These are phyloP conservation scores for Termitomyces sp. DNA, from an alignment of 768 basidiomycete species.

Conservation along the genomic window DNA sequence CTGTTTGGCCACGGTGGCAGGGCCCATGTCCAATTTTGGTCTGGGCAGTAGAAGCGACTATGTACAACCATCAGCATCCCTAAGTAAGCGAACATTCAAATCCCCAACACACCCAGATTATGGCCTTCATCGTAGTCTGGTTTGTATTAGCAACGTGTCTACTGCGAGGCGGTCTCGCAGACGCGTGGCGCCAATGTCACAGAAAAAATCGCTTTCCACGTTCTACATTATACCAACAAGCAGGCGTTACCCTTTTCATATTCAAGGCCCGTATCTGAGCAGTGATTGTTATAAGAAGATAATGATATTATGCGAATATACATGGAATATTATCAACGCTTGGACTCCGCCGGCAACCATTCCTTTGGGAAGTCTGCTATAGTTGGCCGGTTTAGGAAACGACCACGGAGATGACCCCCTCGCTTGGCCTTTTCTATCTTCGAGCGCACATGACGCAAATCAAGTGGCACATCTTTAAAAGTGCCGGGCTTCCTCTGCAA, in stretches of 20 bases:
- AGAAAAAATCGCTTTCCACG: slow-evolving; percentile 18
- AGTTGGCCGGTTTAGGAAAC: slow-evolving; percentile 50
- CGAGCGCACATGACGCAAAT: slow-evolving; percentile 72
- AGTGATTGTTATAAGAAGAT: background rate
- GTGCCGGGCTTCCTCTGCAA: slow-evolving; percentile 34
- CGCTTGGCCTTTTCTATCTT: slow-evolving; percentile 67
- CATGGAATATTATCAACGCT: background rate
- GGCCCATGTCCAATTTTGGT: slow-evolving; percentile 35
- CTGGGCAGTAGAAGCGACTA: slow-evolving; percentile 43
- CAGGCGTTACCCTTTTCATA: too few relatives aligned
- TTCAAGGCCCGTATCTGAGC: too few relatives aligned
- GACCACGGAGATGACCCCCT: slow-evolving; percentile 59
- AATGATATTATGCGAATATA: slow-evolving; percentile 3
- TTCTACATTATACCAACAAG: too few relatives aligned
- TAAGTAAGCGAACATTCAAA: background rate
- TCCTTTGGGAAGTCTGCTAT: slow-evolving; percentile 79
- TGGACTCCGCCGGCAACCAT: slow-evolving; percentile 55
- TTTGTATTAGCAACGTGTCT: background rate
- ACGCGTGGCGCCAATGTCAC: slow-evolving; percentile 1
- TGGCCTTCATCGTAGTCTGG: slow-evolving; percentile 17
- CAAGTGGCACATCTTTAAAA: slow-evolving; percentile 70
- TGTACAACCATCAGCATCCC: slow-evolving; percentile 6
- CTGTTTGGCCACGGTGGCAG: slow-evolving; percentile 42
- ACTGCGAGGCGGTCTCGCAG: background rate
- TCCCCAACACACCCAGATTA: slow-evolving; percentile 21